Base-by-base conservation (phyloP, 2,329 filamentous ascomycete genomes). In the Cercospora zeina region DNA sequence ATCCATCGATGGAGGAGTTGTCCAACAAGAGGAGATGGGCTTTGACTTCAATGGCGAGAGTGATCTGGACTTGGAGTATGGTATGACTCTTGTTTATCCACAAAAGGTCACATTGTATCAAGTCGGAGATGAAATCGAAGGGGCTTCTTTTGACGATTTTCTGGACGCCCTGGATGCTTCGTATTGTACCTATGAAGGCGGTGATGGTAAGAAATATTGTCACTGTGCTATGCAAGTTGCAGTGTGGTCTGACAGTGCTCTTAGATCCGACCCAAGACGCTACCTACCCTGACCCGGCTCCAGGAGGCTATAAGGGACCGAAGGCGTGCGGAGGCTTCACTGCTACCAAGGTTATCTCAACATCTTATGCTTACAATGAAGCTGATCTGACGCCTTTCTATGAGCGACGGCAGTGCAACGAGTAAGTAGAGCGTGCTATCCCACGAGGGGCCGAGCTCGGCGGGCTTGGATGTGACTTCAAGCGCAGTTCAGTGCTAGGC, bases 1-100 rank as follows among this genome's bases (percentile, higher is more conserved):
- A 16, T 64, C 64, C 16, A 59, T 64, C 34, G 67, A 67, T 21
- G 66, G 71, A n/a, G 66, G 68, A 53, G 75, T 72, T 7, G 65
- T 66, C 8, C 66, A 59, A 14, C 45, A 53, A 21, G 36, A 24
- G 7, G 13, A 51, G n/a, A 53, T 66, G 3, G 59, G 66, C 14
- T 76, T 78, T 36, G 54, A 45, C 39, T 65, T 61, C 66, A 79
- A 79, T 21, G 79, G 78, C 49, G 84, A 86, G 73, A 81, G 81
- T 1, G 73, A 81, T 39, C 77, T 86, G 11, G 84, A 86, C 66
- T 76, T 86, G 2, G 74, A 84, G 63, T 82, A 84, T 65, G 81
- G 81, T 58, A 84, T 82, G 72, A 72, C 81, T 7, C 74, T 85
- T 37, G 77, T 84, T 39, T 70, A 72, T 55, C 84, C 82, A 1